Evolutionary conservation across 2,329 filamentous ascomycete genomes (phyloP).

Genomic region (Pestalotiopsis sp.): DNA sequence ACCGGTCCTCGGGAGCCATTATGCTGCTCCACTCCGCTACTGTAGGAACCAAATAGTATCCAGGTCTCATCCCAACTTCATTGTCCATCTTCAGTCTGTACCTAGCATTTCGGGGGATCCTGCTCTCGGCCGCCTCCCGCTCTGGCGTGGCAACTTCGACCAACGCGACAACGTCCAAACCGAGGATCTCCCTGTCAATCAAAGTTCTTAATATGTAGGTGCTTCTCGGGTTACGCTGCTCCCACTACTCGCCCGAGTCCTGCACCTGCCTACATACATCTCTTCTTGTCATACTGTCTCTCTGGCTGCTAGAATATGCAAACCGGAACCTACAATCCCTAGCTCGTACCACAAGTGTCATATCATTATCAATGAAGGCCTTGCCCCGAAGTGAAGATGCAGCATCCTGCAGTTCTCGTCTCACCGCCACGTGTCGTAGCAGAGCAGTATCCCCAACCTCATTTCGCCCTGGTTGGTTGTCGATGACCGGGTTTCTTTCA

Average conservation of each 20-base stretch:
- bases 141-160: no score
- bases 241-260: neutral
- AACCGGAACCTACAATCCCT: neutral
- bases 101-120: no score
- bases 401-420: conserved; percentile 2
- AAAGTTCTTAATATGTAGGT: no score
- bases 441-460: neutral
- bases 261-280: neutral
- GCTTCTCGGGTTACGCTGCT: no score
- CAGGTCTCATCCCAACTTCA: no score
- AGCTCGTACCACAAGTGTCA: neutral
- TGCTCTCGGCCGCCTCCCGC: no score
- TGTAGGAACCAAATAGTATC: neutral
- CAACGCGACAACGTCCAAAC: no score
- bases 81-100: no score
- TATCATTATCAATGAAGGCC: conserved; percentile 2
- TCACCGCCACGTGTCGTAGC: conserved; percentile 7
- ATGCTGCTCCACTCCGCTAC: neutral
- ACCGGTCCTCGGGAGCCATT: neutral
- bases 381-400: neutral
- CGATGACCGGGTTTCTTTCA: neutral
- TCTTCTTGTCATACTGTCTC: neutral
- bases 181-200: no score
- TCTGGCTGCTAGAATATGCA: neutral
- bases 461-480: neutral